Evolutionary conservation across 768 basidiomycete species (phyloP), one percentile per base, ranked within the genome.

Genomic region (Pulveroboletus sp.): DNA sequence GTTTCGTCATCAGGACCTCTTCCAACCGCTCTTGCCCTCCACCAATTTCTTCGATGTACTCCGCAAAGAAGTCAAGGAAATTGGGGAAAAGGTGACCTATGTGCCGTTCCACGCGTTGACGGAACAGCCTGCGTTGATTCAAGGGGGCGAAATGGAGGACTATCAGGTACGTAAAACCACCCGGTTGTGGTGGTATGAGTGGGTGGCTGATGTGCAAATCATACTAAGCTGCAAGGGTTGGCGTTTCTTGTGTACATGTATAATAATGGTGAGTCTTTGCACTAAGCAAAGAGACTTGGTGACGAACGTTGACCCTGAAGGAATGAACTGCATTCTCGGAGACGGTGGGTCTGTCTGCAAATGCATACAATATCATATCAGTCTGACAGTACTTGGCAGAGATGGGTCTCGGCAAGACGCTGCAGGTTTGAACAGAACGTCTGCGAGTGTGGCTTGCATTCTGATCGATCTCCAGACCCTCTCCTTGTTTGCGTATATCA

Each of bases 281-380:
- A 5, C 4, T 30, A 5, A 13, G 1, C 32, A 26, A 13, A 30
- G 6, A 11, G 28, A 7, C 45, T 21, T 24, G 40, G 8, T 47
- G 27, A 40, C 32, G 9, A 54, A 49, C 18, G 15, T 39, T 30
- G 14, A 15, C 41, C 5, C 3, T 17, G 17, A 53, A 81, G 79
- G 80, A 14, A 78, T 86, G 74, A 86, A 81, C 54, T 81, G 82
- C 61, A 83, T 89, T 49, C 72, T 89, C 1, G 86, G 83, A 27
- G 86, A 89, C 55, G 82, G 80, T 81, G 59, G 54, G 75, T 69
- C 24, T 17, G 27, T 26, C 10, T 27, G 6, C 24, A 39, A 36
- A 24, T 8, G 33, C 31, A 21, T 26, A 15, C 8, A 15, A 27
- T 15, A 8, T 27, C 14, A 7, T 30, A 6, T 15, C 1, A 8